Base-by-base conservation (phyloP, 2,329 filamentous ascomycete species). In the Neopestalotiopsis sp. region DNA sequence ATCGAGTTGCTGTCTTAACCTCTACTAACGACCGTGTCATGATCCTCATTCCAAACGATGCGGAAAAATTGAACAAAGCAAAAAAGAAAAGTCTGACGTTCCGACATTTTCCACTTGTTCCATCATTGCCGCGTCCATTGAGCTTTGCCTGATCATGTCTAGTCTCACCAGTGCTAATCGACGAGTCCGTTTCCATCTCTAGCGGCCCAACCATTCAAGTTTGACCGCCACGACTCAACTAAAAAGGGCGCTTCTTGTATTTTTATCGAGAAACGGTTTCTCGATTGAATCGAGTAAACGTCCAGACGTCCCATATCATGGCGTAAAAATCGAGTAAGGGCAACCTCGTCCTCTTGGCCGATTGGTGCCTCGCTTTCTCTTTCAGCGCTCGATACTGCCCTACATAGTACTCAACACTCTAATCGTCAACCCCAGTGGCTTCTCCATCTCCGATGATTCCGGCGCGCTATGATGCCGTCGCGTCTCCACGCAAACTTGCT, bases 241-340 rank as follows among this genome's bases (percentile, higher is more conserved):
- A 64, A 52, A 30, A 20, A 32, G 7, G 13, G 34, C 34, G 34
- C 34, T 38, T 60, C 73, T 72, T 69, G 66, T 71, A 75, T 74
- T 72, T 69, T 68, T 71, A 75, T 76, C 74, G 72, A 73, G 71
- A 74, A 73, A 73, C 69, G 4, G 71, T 76, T 74, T 71, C 72
- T 73, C 72, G 73, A 75, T 76, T 52, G 57, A 70, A 72, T 77
- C 75, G 74, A 76, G 72, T 73, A 77, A 76, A 72, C 24, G 24
- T 14, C 13, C 14, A 77, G 76, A 72, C 24, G 24, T 14, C 13
- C 14, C 30, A 20, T 40, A 32, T n/a, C 32, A 24, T 60, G 12
- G 40, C 20, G 52, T 42, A 60, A 67, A 60, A 24, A 67, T 71
- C 70, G 70, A 73, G 67, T 72, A 71, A 71, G 71, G 74, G 76